These are phyloP conservation scores for Hypoxylon sp. DNA, from an alignment of 2,329 filamentous ascomycete species.

Conservation along the genomic window DNA sequence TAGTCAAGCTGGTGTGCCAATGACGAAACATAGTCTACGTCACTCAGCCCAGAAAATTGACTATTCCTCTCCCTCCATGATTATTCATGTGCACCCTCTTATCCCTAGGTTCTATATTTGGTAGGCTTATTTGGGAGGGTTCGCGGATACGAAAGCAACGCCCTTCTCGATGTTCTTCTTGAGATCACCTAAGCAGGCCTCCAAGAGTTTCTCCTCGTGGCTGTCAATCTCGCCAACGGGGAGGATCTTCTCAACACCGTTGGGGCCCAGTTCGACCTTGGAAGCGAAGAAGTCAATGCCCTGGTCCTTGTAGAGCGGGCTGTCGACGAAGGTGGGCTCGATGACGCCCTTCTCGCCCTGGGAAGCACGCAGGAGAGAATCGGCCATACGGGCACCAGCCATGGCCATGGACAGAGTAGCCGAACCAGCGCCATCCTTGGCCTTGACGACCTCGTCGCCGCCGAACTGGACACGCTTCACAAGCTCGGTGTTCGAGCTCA, in stretches of 20 bases:
- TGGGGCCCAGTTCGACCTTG: slow-evolving; percentile 94
- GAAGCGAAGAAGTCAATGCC: slow-evolving; percentile 97
- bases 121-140: slow-evolving; percentile 71
- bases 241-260: slow-evolving; percentile 95
- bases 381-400: slow-evolving; percentile 87
- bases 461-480: slow-evolving; percentile 98
- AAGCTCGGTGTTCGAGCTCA: slow-evolving; percentile 83
- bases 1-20: slow-evolving; percentile 33
- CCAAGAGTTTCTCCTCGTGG: slow-evolving; percentile 90
- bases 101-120: slow-evolving; percentile 23
- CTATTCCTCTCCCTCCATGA: slow-evolving; percentile 20
- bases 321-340: slow-evolving; percentile 98
- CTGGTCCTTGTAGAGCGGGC: slow-evolving; percentile 98
- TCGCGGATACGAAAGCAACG: slow-evolving; percentile 71
- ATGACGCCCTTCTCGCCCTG: slow-evolving; percentile 95
- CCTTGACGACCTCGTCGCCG: slow-evolving; percentile 98
- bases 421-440: slow-evolving; percentile 97
- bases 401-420: slow-evolving; percentile 99
- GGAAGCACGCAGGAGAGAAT: slow-evolving; percentile 91
- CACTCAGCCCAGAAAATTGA: slow-evolving; percentile 39
- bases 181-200: slow-evolving; percentile 85
- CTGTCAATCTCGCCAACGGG: slow-evolving; percentile 87
- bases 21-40: slow-evolving; percentile 39
- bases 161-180: slow-evolving; percentile 98
- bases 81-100: slow-evolving; percentile 21